Evolutionary conservation across 75 land plant species (phyloP), one percentile per base, ranked within the genome.

Genomic region (Cryptomeria japonica): DNA sequence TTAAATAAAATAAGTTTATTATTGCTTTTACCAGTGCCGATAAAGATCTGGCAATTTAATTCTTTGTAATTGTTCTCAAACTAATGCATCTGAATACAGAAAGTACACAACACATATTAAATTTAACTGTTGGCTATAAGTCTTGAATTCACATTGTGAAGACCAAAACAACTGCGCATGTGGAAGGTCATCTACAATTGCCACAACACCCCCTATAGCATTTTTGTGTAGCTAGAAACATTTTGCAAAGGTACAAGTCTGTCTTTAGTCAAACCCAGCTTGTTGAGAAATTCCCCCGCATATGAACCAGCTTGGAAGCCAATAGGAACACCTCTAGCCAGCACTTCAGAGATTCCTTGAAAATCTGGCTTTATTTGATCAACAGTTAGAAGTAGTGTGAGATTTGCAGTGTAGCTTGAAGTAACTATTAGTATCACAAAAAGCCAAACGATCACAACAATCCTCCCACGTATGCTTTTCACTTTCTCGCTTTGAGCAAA

Each of bases 221-320:
- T 87, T 44, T 25, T 49, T 22, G 72, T 79, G 38, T 88, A 88
- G 8, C 61, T 87, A 1, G 73, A 56, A 44, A 73, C 32, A 13
- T 61, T 55, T 72, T 58, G 61, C 22, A 88, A 34, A 85, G 89
- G 87, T 34, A 85, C 22, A 32, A 85, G 47, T 38, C 89, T 84
- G 34, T 85, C 87, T 56, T 64, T 72, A 42, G 89, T 41, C 38
- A 85, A 49, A 1, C 86, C 86, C 51, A 88, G 44, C 37, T 85
- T 86, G 10, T 70, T 51, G 10, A 88, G 53, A 72, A 85, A 88
- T 28, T 88, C 89, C 73, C 68, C 44, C 1, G 75, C 87, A 85
- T 85, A 88, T 12, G 89, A 88, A 22, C 89, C 87, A 16, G 61
- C 46, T 85, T 88, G 89, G 61, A 84, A 88, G 37, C 89, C 89